Evolutionary conservation across 345 rosid genomes (phyloP).

Genomic region (Camelina neglecta): DNA sequence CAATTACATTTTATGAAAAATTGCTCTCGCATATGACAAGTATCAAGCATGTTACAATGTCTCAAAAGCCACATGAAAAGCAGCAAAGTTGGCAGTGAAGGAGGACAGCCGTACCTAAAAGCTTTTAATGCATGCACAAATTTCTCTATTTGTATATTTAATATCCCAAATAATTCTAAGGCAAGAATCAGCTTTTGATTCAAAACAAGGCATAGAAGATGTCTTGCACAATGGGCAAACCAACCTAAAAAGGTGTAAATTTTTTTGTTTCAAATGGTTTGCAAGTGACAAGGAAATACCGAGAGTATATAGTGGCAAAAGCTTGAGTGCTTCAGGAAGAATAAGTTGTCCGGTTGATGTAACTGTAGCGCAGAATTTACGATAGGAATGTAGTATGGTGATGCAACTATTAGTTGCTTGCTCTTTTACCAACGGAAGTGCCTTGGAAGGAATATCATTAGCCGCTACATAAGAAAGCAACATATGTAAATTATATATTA

Average conservation of each 20-base stretch:
- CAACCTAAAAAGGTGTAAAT: background rate
- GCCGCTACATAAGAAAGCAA: slow-evolving; percentile 57
- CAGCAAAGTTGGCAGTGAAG: background rate
- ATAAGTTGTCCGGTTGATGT: slow-evolving; percentile 94
- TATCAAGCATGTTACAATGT: slow-evolving; percentile 14
- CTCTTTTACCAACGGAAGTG: slow-evolving; percentile 68
- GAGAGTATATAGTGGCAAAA: slow-evolving; percentile 86
- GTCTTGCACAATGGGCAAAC: slow-evolving; percentile 14
- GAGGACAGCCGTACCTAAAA: background rate
- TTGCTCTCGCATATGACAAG: slow-evolving; percentile 16
- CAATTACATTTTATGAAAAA: background rate
- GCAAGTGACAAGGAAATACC: slow-evolving; percentile 55
- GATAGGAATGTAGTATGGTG: slow-evolving; percentile 79
- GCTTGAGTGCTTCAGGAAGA: slow-evolving; percentile 98
- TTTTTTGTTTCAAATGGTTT: background rate
- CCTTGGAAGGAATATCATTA: slow-evolving; percentile 69
- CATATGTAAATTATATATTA: slow-evolving; percentile 23
- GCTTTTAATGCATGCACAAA: slow-evolving; percentile 5
- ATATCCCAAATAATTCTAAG: background rate
- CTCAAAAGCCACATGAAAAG: slow-evolving; percentile 8
- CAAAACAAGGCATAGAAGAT: slow-evolving; percentile 4
- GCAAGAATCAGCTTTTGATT: slow-evolving; percentile 13
- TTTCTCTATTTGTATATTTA: background rate
- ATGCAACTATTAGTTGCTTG: slow-evolving; percentile 74
- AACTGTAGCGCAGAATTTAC: slow-evolving; percentile 95